phyloP scores from a whole-genome alignment of 495 filamentous ascomycete genomes.

The Penicillium steckii region DNA sequence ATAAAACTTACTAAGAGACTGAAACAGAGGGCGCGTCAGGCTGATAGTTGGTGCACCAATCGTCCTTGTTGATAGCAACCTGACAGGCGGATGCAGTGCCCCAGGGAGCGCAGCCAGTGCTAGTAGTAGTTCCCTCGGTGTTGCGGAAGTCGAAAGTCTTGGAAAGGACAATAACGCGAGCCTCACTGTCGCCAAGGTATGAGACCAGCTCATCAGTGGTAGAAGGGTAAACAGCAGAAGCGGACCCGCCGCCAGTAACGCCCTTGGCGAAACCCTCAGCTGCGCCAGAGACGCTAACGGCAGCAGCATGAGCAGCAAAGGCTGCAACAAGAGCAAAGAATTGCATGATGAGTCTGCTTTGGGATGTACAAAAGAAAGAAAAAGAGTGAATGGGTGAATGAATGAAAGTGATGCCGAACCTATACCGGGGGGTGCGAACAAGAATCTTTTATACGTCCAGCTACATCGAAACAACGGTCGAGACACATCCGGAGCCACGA shows the following conservation, averaged over 20 bases:
- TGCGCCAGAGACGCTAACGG: slow-evolving; percentile 33
- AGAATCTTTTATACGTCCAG: slow-evolving; percentile 2
- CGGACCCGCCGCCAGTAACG: slow-evolving; percentile 40
- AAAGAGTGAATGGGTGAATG: slow-evolving; percentile 1
- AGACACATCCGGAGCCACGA: background rate
- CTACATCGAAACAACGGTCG: background rate
- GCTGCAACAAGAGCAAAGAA: slow-evolving; percentile 18
- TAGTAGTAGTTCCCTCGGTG: slow-evolving; percentile 41
- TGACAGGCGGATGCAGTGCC: slow-evolving; percentile 43
- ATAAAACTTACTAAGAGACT: slow-evolving; percentile 36
- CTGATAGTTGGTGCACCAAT: slow-evolving; percentile 48
- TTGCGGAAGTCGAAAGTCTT: slow-evolving; percentile 45
- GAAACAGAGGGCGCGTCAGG: slow-evolving; percentile 28
- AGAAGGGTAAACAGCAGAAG: slow-evolving; percentile 37
- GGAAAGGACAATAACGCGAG: slow-evolving; percentile 40
- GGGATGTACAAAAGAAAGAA: background rate
- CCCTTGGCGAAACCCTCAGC: slow-evolving; percentile 44
- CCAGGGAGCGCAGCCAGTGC: slow-evolving; percentile 48
- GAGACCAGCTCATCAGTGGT: slow-evolving; percentile 43
- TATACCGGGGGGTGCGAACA: background rate
- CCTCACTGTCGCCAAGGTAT: slow-evolving; percentile 35
- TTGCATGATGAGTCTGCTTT: slow-evolving; percentile 16
- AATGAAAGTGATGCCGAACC: background rate
- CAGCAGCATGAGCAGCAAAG: slow-evolving; percentile 26
- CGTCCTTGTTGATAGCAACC: slow-evolving; percentile 52